Conservation (phyloP, 306 rosid species). For the Fagus sylvatica region DNA sequence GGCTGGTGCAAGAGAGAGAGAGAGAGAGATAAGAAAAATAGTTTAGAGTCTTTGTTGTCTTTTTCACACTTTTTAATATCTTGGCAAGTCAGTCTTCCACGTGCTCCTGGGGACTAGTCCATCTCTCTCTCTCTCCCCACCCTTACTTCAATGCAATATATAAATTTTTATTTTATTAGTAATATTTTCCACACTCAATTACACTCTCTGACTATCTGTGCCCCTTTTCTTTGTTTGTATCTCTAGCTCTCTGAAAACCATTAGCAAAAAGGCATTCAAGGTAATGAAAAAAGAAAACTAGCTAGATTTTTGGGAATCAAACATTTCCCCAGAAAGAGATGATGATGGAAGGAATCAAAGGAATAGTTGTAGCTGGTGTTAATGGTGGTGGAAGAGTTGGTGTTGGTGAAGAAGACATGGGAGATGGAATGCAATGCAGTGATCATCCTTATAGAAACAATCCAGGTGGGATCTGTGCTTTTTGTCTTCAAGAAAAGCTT, state of each 20-base stretch:
- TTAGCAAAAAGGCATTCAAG: neutral
- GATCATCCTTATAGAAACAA: conserved; percentile 79
- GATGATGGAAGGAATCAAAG: conserved; percentile 52
- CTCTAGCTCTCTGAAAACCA: conserved; percentile 22
- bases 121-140: neutral
- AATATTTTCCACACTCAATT: conserved; percentile 16
- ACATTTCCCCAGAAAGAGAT: conserved; percentile 15
- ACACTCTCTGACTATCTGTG: conserved; percentile 32
- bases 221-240: conserved; percentile 17
- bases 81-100: conserved; percentile 54
- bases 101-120: conserved; percentile 61
- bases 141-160: conserved; percentile 21
- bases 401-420: conserved; percentile 60
- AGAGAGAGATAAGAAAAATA: neutral
- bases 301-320: neutral
- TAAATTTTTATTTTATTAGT: neutral
- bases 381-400: conserved; percentile 46
- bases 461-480: conserved; percentile 96
- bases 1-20: neutral
- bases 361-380: conserved; percentile 5
- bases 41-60: conserved; percentile 18
- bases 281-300: neutral
- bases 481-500: conserved; percentile 93
- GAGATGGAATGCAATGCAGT: conserved; percentile 85
- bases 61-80: conserved; percentile 29